Evolutionary conservation across 495 filamentous ascomycete genomes (phyloP).

Genomic region (Penicillium chermesinum): DNA sequence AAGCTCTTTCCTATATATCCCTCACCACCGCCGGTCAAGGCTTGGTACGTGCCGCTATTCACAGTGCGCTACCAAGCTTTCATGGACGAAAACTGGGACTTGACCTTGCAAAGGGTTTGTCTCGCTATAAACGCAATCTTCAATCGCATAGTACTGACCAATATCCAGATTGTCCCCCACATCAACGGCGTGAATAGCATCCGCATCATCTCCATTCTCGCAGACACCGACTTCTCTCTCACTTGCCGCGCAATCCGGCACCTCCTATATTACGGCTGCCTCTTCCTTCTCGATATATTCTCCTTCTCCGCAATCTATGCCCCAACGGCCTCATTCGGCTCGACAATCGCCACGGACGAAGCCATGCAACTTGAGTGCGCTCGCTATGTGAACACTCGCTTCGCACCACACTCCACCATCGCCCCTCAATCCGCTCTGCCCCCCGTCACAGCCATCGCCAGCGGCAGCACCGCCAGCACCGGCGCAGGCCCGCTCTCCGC

Average conservation of each 20-base stretch:
- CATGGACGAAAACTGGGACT: slow-evolving; percentile 84
- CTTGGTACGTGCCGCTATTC: slow-evolving; percentile 87
- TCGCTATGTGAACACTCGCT: slow-evolving; percentile 62
- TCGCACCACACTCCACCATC: slow-evolving; percentile 31
- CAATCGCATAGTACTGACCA: neutral
- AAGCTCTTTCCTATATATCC: slow-evolving; percentile 85
- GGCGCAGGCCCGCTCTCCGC: slow-evolving; percentile 13
- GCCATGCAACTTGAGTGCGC: slow-evolving; percentile 80
- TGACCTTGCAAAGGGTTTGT: slow-evolving; percentile 70
- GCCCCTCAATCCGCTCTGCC: slow-evolving; percentile 18
- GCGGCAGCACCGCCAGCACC: slow-evolving; percentile 4
- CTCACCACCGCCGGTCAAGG: slow-evolving; percentile 67
- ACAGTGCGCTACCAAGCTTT: slow-evolving; percentile 72
- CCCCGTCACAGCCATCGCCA: slow-evolving; percentile 7
- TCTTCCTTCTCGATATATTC: slow-evolving; percentile 86
- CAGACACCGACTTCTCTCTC: slow-evolving; percentile 79
- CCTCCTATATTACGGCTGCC: slow-evolving; percentile 83
- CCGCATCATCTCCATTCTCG: slow-evolving; percentile 71
- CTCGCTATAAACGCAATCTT: neutral
- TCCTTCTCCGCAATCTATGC: slow-evolving; percentile 89
- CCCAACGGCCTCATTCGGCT: slow-evolving; percentile 66
- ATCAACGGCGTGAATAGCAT: slow-evolving; percentile 90
- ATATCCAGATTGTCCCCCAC: slow-evolving; percentile 65
- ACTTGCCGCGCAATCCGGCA: slow-evolving; percentile 80
- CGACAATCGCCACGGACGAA: slow-evolving; percentile 62